phyloP scores from a whole-genome alignment of 164 flowering plant species.

The Tetrastigma voinierianum region DNA sequence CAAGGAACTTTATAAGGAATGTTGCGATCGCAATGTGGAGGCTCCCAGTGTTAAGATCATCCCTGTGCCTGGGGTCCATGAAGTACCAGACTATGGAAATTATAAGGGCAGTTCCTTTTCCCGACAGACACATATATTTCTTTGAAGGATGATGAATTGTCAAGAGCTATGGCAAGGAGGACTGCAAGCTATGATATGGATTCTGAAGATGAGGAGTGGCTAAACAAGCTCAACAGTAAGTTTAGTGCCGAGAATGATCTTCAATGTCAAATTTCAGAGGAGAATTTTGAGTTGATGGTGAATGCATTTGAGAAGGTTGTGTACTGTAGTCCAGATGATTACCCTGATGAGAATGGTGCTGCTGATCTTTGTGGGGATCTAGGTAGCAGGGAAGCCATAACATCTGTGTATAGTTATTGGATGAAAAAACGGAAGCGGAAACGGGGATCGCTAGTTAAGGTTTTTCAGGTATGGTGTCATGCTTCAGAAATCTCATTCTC shows the following conservation, averaged over 20 bases:
- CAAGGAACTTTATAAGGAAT: conserved; percentile 75
- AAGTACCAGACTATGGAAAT: conserved; percentile 42
- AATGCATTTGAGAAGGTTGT: conserved; percentile 71
- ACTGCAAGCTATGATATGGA: conserved; percentile 74
- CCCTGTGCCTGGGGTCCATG: conserved; percentile 78
- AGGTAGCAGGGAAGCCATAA: conserved; percentile 42
- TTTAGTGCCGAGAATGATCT: conserved; percentile 17
- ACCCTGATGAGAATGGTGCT: conserved; percentile 41
- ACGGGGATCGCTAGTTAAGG: conserved; percentile 42
- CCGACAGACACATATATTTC: conserved; percentile 59
- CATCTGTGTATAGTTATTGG: conserved; percentile 67
- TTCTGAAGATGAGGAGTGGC: conserved; percentile 84
- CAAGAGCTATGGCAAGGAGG: conserved; percentile 56
- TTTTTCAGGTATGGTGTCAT: conserved; percentile 70
- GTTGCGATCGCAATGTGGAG: conserved; percentile 52
- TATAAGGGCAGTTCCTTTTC: conserved; percentile 25
- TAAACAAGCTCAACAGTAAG: conserved; percentile 46
- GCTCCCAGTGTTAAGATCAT: conserved; percentile 39
- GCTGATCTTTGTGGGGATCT: conserved; percentile 32
- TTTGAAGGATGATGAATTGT: conserved; percentile 52
- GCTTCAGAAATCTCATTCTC: neutral
- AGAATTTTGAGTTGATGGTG: conserved; percentile 68
- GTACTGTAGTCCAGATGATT: conserved; percentile 53
- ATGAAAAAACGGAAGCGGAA: conserved; percentile 62
- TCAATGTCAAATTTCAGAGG: conserved; percentile 38